These are phyloP conservation scores for Taiozyma sp. DNA, from an alignment of 1,139 yeast species.

Conservation along the genomic window DNA sequence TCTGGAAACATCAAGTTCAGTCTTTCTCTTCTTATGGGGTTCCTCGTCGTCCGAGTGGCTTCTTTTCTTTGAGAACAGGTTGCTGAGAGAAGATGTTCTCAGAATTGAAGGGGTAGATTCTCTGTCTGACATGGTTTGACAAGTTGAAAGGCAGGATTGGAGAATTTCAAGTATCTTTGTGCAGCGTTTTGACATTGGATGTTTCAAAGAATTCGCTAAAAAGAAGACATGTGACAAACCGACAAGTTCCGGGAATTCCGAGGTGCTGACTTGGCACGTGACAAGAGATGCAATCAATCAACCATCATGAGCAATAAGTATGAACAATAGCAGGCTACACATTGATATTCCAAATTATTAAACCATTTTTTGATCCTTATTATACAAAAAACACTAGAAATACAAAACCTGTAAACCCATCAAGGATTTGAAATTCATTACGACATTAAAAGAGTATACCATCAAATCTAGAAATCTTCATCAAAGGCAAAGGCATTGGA, in stretches of 20 bases:
- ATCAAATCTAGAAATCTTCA: conserved; percentile 39
- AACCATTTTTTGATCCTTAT: background rate
- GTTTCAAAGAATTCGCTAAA: background rate
- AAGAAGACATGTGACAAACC: conserved; percentile 3
- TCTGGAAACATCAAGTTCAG: conserved; percentile 19
- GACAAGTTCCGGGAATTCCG: background rate
- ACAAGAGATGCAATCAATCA: too few species aligned
- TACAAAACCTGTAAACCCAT: background rate
- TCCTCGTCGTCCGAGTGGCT: conserved; percentile 12
- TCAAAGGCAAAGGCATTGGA: conserved; percentile 45
- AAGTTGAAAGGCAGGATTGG: background rate
- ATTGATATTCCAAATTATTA: background rate
- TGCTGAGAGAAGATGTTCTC: conserved; percentile 21
- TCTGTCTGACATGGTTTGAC: background rate
- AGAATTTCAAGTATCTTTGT: background rate
- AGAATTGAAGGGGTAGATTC: conserved; percentile 8
- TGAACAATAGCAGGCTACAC: background rate
- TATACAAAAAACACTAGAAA: background rate
- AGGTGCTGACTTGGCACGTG: background rate
- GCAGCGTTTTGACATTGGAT: background rate
- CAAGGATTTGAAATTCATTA: background rate
- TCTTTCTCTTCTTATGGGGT: conserved; percentile 15
- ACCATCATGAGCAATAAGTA: too few species aligned
- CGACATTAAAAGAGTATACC: background rate
- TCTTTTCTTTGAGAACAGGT: conserved; percentile 20